These are phyloP conservation scores for Coniochaeta hoffmannii DNA, from an alignment of 2,329 filamentous ascomycete species.

Conservation along the genomic window DNA sequence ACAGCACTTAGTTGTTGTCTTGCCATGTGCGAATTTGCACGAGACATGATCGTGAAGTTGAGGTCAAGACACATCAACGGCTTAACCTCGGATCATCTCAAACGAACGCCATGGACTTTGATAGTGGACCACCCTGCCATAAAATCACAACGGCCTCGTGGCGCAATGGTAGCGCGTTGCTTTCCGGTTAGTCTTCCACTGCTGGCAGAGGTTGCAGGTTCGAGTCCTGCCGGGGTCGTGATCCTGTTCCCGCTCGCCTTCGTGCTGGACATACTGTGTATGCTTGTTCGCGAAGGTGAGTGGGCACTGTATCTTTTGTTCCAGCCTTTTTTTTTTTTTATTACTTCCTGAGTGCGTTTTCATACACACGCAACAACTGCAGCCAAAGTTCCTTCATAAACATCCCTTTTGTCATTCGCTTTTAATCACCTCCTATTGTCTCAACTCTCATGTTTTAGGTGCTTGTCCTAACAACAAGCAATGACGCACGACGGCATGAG, in stretches of 20 bases:
- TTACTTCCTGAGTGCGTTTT: background rate
- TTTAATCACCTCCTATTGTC: too few species aligned
- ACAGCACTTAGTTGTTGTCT: too few species aligned
- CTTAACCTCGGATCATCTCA: background rate
- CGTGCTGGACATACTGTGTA: background rate
- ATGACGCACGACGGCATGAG: background rate
- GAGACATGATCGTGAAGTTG: too few species aligned
- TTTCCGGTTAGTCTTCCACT: background rate
- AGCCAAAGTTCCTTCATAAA: too few species aligned
- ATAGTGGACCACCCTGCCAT: background rate
- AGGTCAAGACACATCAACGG: background rate
- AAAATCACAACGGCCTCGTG: background rate
- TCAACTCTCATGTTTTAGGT: too few species aligned
- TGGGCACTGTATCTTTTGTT: background rate
- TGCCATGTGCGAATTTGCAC: too few species aligned
- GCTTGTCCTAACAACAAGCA: too few species aligned
- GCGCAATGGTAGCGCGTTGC: conserved; percentile 2
- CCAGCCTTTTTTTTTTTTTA: background rate
- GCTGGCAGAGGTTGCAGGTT: conserved; percentile 2
- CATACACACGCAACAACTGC: too few species aligned
- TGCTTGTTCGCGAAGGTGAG: background rate
- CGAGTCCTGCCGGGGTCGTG: background rate
- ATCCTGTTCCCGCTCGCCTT: background rate
- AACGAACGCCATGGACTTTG: background rate
- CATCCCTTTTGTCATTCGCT: too few species aligned